Conservation (phyloP, 2,329 filamentous ascomycete species). For the Phaeosphaeriaceae sp. region DNA sequence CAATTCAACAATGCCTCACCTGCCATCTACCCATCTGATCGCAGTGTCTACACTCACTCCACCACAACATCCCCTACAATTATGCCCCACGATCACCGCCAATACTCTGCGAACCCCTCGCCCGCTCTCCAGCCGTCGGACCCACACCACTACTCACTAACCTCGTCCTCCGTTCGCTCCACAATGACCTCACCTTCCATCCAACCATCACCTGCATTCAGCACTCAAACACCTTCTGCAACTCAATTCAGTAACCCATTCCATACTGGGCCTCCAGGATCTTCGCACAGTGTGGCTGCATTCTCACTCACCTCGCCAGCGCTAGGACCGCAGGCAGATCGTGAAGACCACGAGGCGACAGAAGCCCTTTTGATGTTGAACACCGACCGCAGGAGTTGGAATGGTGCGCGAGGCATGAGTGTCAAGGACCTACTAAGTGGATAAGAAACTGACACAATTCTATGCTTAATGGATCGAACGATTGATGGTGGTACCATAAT, state of each 20-base stretch:
- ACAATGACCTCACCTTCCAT: constrained; percentile 44
- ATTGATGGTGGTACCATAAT: neutral
- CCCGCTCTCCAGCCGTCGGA: constrained; percentile 49
- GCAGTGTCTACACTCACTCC: constrained; percentile 41
- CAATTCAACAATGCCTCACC: constrained; percentile 41
- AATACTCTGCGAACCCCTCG: constrained; percentile 54
- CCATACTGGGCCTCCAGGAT: constrained; percentile 28
- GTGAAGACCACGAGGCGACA: constrained; percentile 74
- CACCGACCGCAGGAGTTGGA: constrained; percentile 68
- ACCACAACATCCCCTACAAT: constrained; percentile 50
- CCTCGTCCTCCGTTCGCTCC: constrained; percentile 49
- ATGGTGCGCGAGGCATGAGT: constrained; percentile 51
- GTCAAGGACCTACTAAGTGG: constrained; percentile 54
- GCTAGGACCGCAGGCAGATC: constrained; percentile 45
- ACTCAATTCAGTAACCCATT: constrained; percentile 42
- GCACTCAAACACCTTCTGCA: constrained; percentile 49
- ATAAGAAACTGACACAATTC: constrained; percentile 6
- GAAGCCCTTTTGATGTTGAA: constrained; percentile 89
- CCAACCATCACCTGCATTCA: constrained; percentile 45
- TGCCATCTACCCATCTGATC: constrained; percentile 46
- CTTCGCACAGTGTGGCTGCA: constrained; percentile 31
- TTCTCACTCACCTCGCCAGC: constrained; percentile 47
- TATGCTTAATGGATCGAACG: neutral
- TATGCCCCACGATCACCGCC: constrained; percentile 50
- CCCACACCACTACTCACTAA: constrained; percentile 55